Conservation (phyloP, 306 rosid genomes). For the Cucurbita maxima region DNA sequence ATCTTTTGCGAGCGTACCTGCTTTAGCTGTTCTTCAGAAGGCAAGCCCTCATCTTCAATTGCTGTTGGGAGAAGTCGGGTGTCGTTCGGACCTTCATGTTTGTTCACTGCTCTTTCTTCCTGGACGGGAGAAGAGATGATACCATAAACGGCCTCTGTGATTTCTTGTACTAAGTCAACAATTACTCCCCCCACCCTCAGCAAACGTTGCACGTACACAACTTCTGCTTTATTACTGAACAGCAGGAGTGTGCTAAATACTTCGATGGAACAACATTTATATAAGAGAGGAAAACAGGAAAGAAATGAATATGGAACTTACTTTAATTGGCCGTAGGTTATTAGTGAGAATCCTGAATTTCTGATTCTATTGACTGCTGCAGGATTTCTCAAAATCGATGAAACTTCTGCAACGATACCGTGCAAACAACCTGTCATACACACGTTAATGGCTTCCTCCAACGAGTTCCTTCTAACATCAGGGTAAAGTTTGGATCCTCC, state of each 20-base stretch:
- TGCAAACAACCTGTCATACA: slow-evolving; percentile 32
- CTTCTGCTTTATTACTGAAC: slow-evolving; percentile 27
- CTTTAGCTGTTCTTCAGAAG: not conserved
- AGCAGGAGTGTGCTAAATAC: not conserved
- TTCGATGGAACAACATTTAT: not conserved
- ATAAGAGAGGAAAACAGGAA: not conserved
- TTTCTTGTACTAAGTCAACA: slow-evolving; percentile 28
- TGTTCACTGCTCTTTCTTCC: not conserved
- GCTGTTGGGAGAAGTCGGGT: not conserved
- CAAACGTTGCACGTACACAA: slow-evolving; percentile 22
- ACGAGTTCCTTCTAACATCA: slow-evolving; percentile 31
- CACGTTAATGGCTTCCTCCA: slow-evolving; percentile 31
- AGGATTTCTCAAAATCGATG: slow-evolving; percentile 22
- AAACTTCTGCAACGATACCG: slow-evolving; percentile 38
- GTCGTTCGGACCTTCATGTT: not conserved
- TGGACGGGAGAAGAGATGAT: not conserved
- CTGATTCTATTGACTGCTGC: slow-evolving; percentile 21
- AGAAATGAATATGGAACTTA: slow-evolving; percentile 1
- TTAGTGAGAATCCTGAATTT: slow-evolving; percentile 20
- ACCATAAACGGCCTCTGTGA: slow-evolving; percentile 21
- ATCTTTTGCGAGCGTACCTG: not conserved
- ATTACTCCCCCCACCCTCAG: slow-evolving; percentile 34
- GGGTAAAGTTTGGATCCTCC: slow-evolving; percentile 21
- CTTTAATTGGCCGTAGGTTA: slow-evolving; percentile 34
- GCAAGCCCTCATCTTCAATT: not conserved